phyloP scores from a whole-genome alignment of 352 stramenopile species.

The Phytophthora capsici region DNA sequence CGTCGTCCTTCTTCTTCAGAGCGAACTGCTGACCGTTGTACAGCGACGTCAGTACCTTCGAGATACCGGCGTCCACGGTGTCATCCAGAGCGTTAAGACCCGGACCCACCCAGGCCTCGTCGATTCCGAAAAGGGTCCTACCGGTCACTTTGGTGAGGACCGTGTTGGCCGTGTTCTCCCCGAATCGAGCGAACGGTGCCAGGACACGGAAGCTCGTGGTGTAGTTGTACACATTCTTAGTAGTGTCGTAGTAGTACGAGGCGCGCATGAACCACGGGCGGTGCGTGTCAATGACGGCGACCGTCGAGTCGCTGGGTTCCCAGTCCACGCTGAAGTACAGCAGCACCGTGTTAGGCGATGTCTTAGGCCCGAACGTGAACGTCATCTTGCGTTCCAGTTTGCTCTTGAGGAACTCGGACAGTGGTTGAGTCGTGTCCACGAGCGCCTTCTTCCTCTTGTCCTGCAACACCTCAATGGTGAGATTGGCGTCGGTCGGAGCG shows the following conservation, averaged over 20 bases:
- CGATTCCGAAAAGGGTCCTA: slow-evolving; percentile 61
- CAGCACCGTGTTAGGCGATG: slow-evolving; percentile 28
- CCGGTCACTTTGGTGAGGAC: slow-evolving; percentile 60
- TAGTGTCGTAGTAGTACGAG: slow-evolving; percentile 78
- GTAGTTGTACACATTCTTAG: slow-evolving; percentile 80
- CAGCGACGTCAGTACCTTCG: slow-evolving; percentile 53
- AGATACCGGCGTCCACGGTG: slow-evolving; percentile 64
- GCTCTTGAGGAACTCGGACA: slow-evolving; percentile 39
- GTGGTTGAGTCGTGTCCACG: slow-evolving; percentile 36
- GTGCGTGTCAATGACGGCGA: slow-evolving; percentile 19
- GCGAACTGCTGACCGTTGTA: slow-evolving; percentile 62
- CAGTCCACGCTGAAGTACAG: slow-evolving; percentile 38
- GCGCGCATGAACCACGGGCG: slow-evolving; percentile 63
- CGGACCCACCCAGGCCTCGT: slow-evolving; percentile 52
- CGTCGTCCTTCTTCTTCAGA: slow-evolving; percentile 67
- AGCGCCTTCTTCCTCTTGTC: slow-evolving; percentile 50
- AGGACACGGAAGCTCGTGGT: slow-evolving; percentile 74
- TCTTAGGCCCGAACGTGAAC: slow-evolving; percentile 42
- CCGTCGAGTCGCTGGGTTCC: slow-evolving; percentile 5
- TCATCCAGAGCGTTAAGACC: slow-evolving; percentile 61
- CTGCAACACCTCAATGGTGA: slow-evolving; percentile 48
- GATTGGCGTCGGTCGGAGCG: slow-evolving; percentile 30
- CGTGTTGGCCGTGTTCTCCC: slow-evolving; percentile 61
- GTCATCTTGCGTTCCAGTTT: slow-evolving; percentile 40
- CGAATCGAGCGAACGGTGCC: slow-evolving; percentile 58